These are phyloP conservation scores for Hansenula lynferdii DNA, from an alignment of 1,139 yeast species.

Conservation along the genomic window DNA sequence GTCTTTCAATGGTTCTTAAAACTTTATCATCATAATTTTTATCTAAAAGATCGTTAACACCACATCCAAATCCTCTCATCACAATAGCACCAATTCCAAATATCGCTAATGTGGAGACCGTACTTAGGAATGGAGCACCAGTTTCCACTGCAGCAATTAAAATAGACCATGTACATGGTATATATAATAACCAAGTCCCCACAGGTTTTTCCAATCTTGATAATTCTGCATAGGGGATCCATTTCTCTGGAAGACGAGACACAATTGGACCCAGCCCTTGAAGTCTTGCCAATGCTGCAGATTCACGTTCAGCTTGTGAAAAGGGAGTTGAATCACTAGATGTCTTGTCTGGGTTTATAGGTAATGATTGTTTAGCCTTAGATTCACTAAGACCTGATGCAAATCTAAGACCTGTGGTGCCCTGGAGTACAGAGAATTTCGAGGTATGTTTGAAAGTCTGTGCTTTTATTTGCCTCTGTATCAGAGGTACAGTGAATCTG, in stretches of 20 bases:
- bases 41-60: conserved; percentile 87
- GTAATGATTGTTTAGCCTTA: not conserved
- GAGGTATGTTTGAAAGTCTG: too few relatives aligned
- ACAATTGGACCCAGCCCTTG: conserved; percentile 58
- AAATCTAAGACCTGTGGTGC: too few relatives aligned
- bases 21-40: conserved; percentile 80
- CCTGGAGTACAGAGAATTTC: too few relatives aligned
- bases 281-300: conserved; percentile 52
- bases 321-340: too few relatives aligned
- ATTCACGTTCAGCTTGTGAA: conserved; percentile 49
- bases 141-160: conserved; percentile 75
- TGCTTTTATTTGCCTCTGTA: too few relatives aligned
- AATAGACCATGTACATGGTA: conserved; percentile 63
- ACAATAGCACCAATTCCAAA: conserved; percentile 82
- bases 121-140: conserved; percentile 60
- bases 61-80: conserved; percentile 99
- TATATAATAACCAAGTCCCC: conserved; percentile 76
- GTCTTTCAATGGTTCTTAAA: conserved; percentile 82
- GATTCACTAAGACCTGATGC: too few relatives aligned
- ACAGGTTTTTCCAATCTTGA: conserved; percentile 93
- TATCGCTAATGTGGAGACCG: conserved; percentile 53
- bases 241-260: conserved; percentile 56
- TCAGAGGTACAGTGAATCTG: too few relatives aligned
- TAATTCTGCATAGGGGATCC: conserved; percentile 88
- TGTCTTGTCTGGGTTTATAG: not conserved